Evolutionary conservation across 768 basidiomycete species (phyloP).

Genomic region (Leccinum arenicola): DNA sequence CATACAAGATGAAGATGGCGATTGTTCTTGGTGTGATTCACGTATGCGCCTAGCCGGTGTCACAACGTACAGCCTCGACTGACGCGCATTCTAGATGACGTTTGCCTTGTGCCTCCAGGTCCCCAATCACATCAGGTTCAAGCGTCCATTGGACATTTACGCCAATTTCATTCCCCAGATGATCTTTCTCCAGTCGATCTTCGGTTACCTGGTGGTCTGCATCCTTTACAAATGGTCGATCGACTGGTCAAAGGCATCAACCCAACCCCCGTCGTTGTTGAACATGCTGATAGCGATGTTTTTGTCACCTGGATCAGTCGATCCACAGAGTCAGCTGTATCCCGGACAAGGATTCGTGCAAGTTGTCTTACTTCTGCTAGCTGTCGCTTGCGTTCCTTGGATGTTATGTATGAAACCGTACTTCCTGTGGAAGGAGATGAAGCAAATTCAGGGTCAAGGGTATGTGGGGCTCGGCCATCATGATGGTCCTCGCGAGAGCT

Average conservation of each 20-base stretch:
- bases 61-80: conserved; percentile 3
- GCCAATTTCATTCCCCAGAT: conserved; percentile 97
- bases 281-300: conserved; percentile 98
- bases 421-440: conserved; percentile 84
- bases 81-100: conserved; percentile 72
- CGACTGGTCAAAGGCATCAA: conserved; percentile 76
- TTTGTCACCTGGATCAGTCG: conserved; percentile 81
- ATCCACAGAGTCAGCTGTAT: conserved; percentile 69
- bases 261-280: conserved; percentile 81
- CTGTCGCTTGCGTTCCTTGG: conserved; percentile 91
- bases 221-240: conserved; percentile 97
- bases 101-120: conserved; percentile 96
- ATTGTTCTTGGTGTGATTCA: conserved; percentile 95
- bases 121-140: conserved; percentile 94
- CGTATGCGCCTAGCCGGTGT: conserved; percentile 46
- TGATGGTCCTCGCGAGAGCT: conserved; percentile 51
- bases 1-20: conserved; percentile 99
- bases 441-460: conserved; percentile 77
- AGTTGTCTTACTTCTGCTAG: conserved; percentile 70
- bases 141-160: conserved; percentile 80
- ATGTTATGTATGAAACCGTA: conserved; percentile 93
- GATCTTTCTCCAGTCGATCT: conserved; percentile 96
- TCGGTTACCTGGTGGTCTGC: conserved; percentile 91
- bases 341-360: conserved; percentile 87
- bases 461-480: conserved; percentile 69